These are phyloP conservation scores for Violaceomyces palustris DNA, from an alignment of 1,284 basidiomycete species.

Conservation along the genomic window DNA sequence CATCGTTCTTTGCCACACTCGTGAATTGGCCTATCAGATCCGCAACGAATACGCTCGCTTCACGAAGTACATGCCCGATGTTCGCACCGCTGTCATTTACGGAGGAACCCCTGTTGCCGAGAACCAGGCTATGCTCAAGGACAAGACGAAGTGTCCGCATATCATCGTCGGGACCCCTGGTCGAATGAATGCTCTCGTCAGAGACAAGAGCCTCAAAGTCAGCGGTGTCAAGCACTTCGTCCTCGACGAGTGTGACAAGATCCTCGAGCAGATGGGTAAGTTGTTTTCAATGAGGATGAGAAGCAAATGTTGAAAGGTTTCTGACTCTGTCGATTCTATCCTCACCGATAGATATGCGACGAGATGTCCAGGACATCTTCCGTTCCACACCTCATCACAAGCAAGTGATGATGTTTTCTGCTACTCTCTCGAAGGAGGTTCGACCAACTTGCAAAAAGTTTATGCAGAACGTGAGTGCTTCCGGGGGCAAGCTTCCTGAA, in stretches of 20 bases:
- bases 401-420: conserved; percentile 99
- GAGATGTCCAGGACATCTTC: conserved; percentile 99
- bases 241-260: conserved; percentile 99
- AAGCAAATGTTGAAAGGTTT: not conserved
- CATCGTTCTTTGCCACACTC: conserved; percentile 96
- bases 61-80: conserved; percentile 99
- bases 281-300: too few relatives aligned
- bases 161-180: conserved; percentile 98
- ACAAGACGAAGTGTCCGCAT: conserved; percentile 97
- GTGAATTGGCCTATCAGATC: conserved; percentile 99
- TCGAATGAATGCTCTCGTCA: conserved; percentile 51
- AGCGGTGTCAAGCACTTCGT: conserved; percentile 72
- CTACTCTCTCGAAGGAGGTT: conserved; percentile 94
- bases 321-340: not conserved
- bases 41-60: conserved; percentile 99
- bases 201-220: conserved; percentile 50
- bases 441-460: conserved; percentile 98
- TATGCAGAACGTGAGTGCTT: conserved; percentile 84
- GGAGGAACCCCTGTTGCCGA: conserved; percentile 92
- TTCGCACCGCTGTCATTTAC: conserved; percentile 95
- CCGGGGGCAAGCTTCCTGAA: not conserved
- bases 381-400: conserved; percentile 99
- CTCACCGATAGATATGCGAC: conserved; percentile 83
- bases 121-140: conserved; percentile 87
- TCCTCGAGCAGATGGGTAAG: conserved; percentile 99